Base-by-base conservation (phyloP, 139 green algal genomes). In the Pseudopediastrum boryanum region DNA sequence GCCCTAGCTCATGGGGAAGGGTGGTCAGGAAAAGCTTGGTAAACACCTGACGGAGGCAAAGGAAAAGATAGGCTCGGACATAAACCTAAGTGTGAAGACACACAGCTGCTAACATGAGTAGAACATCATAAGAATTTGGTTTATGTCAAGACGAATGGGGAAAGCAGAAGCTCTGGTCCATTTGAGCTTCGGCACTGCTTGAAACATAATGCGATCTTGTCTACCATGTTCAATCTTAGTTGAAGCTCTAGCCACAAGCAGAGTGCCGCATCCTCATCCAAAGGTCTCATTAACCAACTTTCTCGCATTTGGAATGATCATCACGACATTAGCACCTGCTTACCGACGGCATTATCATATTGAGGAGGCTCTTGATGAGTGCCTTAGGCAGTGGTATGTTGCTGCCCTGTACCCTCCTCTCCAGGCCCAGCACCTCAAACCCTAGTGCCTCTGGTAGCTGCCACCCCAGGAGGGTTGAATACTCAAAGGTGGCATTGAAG, bases 351-450 rank as follows among this genome's bases (percentile, higher is more conserved):
- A 94, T 80, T 35, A 92, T 56, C 41, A 83, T 25, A 44, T 83
- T 90, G 62, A 88, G 76, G 41, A 75, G 2, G 27, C 43, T 79
- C 25, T 81, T 81, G 54, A 94, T 82, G 38, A 94, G 68, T 9
- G 85, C 82, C 33, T 78, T 75, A n/a, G 89, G 89, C 85, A 94
- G 84, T n/a, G 89, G 89, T 36, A 94, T 75, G 51, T 67, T 79
- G 39, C 65, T 61, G n/a, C 76, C 76, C 36, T 69, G 29, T 0
- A 76, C 76, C 23, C 36, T 8, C 46, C 87, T 73, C 23, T 82
- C 68, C 66, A 94, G 78, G 31, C 79, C 69, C 31, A 85, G 43
- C 46, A 94, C 85, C 71, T 93, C 78, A 64, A 93, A 92, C 36
- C 43, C 48, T 29, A 76, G 31, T 7, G 65, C 44, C 58, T 29